Conservation (phyloP, 495 filamentous ascomycete species). For the Lentithecium fluviatile region DNA sequence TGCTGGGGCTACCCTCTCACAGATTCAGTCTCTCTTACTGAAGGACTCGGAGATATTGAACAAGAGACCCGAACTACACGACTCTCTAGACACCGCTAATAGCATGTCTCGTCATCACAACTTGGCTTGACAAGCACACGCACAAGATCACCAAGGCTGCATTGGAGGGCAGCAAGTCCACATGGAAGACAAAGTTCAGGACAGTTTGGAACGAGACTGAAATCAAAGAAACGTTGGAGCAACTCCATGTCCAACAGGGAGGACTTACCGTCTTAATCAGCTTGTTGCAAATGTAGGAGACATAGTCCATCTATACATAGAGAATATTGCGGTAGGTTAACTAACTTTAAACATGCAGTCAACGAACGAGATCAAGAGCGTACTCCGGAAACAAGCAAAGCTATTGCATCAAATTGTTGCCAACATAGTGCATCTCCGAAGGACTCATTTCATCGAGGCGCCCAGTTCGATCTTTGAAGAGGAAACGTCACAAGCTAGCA, state of each 20-base stretch:
- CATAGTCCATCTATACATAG: no score
- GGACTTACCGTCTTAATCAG: slow-evolving; percentile 3
- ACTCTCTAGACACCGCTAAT: slow-evolving; percentile 5
- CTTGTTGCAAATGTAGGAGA: slow-evolving; percentile 11
- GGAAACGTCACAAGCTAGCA: background rate
- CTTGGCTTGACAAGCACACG: background rate
- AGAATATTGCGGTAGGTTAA: background rate
- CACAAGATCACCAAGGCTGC: slow-evolving; percentile 5
- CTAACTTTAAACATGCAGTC: background rate
- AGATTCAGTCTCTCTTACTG: slow-evolving; percentile 8
- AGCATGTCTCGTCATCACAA: slow-evolving; percentile 1
- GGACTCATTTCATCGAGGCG: background rate
- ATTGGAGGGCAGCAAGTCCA: background rate
- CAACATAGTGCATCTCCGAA: background rate
- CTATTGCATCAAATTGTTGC: background rate
- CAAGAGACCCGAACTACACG: background rate
- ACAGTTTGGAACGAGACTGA: slow-evolving; percentile 16
- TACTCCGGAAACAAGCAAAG: background rate
- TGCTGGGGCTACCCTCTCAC: slow-evolving; percentile 3
- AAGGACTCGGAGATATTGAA: background rate
- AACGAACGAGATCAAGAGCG: background rate
- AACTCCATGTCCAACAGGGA: slow-evolving; percentile 6
- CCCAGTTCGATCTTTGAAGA: slow-evolving; percentile 3
- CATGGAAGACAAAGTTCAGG: slow-evolving; percentile 12
- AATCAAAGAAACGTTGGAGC: slow-evolving; percentile 2